Evolutionary conservation across 108 stramenopile species (phyloP).

Genomic region (Cyclotella atomus): DNA sequence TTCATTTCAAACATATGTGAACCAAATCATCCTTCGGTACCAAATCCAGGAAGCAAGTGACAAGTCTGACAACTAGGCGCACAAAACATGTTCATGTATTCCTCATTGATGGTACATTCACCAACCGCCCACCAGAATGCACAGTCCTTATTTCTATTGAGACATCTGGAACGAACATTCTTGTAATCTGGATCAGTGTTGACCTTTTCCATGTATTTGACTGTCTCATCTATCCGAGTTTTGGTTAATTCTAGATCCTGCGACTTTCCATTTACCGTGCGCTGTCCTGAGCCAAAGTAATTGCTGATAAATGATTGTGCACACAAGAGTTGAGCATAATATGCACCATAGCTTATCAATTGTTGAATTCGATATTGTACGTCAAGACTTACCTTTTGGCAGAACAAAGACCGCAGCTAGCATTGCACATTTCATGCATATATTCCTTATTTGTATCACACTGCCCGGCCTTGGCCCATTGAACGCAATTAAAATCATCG

Average conservation of each 20-base stretch:
- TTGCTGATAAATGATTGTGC: background rate
- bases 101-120: slow-evolving; percentile 50
- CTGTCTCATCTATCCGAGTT: background rate
- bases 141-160: slow-evolving; percentile 26
- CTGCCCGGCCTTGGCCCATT: slow-evolving; percentile 50
- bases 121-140: slow-evolving; percentile 48
- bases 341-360: too few relatives aligned
- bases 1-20: background rate
- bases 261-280: background rate
- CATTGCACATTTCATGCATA: slow-evolving; percentile 34
- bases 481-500: slow-evolving; percentile 23
- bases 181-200: slow-evolving; percentile 11
- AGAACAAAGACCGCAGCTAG: slow-evolving; percentile 19
- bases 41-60: slow-evolving; percentile 10
- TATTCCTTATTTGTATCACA: slow-evolving; percentile 49
- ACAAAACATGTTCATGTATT: slow-evolving; percentile 48
- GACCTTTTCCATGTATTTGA: slow-evolving; percentile 20
- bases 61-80: slow-evolving; percentile 30
- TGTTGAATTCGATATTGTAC: background rate
- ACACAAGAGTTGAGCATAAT: background rate
- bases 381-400: slow-evolving; percentile 5
- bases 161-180: slow-evolving; percentile 14
- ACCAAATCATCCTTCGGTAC: background rate
- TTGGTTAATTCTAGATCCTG: background rate
- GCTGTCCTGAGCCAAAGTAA: slow-evolving; percentile 6